Evolutionary conservation across 768 basidiomycete genomes (phyloP), one percentile per base, ranked within the genome.

Genomic region (Phaeolepiota aurea): DNA sequence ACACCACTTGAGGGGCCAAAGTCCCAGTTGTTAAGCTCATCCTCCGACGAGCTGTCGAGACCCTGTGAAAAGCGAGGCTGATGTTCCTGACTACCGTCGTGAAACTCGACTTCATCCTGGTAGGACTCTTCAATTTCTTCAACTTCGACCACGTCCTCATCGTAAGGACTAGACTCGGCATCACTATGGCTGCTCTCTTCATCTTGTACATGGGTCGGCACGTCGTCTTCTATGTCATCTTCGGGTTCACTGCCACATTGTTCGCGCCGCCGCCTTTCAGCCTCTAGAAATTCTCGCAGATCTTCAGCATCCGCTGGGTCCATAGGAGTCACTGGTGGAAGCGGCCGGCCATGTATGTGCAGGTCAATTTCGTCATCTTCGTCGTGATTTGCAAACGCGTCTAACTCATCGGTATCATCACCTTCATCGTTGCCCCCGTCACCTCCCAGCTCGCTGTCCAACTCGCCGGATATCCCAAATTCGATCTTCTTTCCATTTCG

Each of bases 241-340:
- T 73, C 73, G 1, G 66, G 64, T 21, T 69, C 68, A 19, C 63
- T 64, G 1, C 75, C 75, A 44, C 59, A 70, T 38, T 67, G 40
- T 42, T 71, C 74, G 50, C 64, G 74, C 37, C 76, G 64, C 46
- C 49, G 58, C 50, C 54, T 60, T 54, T 87, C 86, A 1, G 76
- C 79, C 42, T 79, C 74, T 52, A 87, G 45, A 41, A 87, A 88
- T 19, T 79, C 77, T 37, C 59, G 60, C 37, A 87, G 63, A 51
- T 84, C 83, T 35, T 76, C 69, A 9, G 76, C 76, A 48, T 82
- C 78, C 7, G 63, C 63, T 1, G 76, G 64, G 41, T 72, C 59
- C 46, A 60, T 57, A 23, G 57, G 58, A 0, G 59, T 59, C 23
- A 69, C 63, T 12, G 72, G 74, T 51, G 70, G 72, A 45, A 72